A percentile compares a stretch with the other conserved stretches of the same genome.
Evolutionary conservation across 306 rosid species (phyloP).

Genomic region (Amphicarpaea edgeworthii): DNA sequence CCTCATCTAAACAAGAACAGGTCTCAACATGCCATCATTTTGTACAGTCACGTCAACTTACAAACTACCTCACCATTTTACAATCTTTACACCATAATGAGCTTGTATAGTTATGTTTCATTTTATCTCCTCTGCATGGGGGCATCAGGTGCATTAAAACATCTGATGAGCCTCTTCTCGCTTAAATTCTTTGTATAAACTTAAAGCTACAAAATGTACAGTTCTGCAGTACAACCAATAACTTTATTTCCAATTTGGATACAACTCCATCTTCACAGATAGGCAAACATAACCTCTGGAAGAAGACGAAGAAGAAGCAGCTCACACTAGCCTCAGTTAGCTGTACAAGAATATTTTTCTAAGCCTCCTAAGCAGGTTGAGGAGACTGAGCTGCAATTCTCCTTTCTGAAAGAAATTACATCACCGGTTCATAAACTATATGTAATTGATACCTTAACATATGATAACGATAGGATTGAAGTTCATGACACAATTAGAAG

Average conservation of each 20-base stretch:
- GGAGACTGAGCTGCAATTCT: slow-evolving; percentile 93
- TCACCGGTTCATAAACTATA: slow-evolving; percentile 4
- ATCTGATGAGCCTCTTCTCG: slow-evolving; percentile 52
- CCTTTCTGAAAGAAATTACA: slow-evolving; percentile 75
- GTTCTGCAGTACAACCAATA: slow-evolving; percentile 73
- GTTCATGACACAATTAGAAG: neutral
- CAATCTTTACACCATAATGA: slow-evolving; percentile 73
- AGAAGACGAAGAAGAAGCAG: slow-evolving; percentile 36
- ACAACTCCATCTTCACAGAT: slow-evolving; percentile 55
- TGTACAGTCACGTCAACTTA: slow-evolving; percentile 75
- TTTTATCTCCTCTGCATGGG: slow-evolving; percentile 56
- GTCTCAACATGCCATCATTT: slow-evolving; percentile 75
- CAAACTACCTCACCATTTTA: slow-evolving; percentile 69
- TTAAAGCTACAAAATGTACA: slow-evolving; percentile 92
- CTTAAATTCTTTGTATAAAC: slow-evolving; percentile 76
- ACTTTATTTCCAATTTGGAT: slow-evolving; percentile 65
- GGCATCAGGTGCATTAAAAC: slow-evolving; percentile 60
- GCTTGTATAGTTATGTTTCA: slow-evolving; percentile 58
- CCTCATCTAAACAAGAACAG: slow-evolving; percentile 65
- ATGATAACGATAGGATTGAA: neutral
- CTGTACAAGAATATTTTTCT: slow-evolving; percentile 81
- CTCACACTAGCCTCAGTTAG: slow-evolving; percentile 92
- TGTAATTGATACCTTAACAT: neutral
- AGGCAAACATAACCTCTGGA: slow-evolving; percentile 56
- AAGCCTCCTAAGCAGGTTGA: slow-evolving; percentile 73